Evolutionary conservation across 805 yeast genomes (phyloP).

Genomic region (Soucietia sequanensis): DNA sequence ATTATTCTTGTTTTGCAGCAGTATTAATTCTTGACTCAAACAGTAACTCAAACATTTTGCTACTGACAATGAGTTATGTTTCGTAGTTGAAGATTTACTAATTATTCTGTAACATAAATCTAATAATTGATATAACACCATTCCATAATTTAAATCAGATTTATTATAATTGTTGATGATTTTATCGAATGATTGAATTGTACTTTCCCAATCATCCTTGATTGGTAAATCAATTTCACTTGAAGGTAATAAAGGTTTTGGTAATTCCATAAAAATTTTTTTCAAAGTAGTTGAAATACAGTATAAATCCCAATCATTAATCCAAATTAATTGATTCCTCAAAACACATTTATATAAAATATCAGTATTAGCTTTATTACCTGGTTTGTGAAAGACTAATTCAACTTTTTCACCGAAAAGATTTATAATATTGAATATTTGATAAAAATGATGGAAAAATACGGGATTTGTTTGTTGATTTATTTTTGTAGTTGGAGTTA

Average conservation of each 20-base stretch:
- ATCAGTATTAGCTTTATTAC: constrained; percentile 45
- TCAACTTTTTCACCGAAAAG: constrained; percentile 43
- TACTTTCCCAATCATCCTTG: constrained; percentile 46
- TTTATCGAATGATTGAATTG: constrained; percentile 31
- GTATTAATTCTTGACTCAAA: constrained; percentile 48
- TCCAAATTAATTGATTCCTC: constrained; percentile 52
- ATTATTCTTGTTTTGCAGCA: constrained; percentile 43
- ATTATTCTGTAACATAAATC: constrained; percentile 37
- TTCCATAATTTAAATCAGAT: constrained; percentile 10
- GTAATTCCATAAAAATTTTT: constrained; percentile 49
- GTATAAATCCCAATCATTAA: constrained; percentile 56
- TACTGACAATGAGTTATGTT: constrained; percentile 39
- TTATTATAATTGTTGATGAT: constrained; percentile 28
- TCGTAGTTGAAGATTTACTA: constrained; percentile 35
- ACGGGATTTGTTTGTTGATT: constrained; percentile 16
- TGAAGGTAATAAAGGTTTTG: constrained; percentile 54
- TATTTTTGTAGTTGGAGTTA: constrained; percentile 18
- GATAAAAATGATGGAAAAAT: constrained; percentile 46
- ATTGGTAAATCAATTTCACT: constrained; percentile 52
- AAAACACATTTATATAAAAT: constrained; percentile 50
- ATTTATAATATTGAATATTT: constrained; percentile 48
- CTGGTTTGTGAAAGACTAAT: constrained; percentile 55
- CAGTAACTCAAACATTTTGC: constrained; percentile 54
- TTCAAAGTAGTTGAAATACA: constrained; percentile 49
- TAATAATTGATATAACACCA: constrained; percentile 46